These are phyloP conservation scores for Posidonia australis DNA, from an alignment of 106 monocot species.

Conservation along the genomic window DNA sequence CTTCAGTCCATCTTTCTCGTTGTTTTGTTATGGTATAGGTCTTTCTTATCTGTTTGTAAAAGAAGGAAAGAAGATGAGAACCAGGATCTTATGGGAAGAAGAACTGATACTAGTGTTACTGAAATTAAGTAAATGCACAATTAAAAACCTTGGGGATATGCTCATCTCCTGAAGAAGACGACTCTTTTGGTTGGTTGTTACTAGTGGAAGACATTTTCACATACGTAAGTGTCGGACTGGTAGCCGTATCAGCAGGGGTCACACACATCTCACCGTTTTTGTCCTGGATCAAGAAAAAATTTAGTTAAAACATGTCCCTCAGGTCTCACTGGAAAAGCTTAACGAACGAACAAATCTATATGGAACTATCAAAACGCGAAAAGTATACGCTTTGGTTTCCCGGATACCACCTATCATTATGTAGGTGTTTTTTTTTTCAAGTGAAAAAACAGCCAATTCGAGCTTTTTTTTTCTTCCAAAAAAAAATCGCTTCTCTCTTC, in stretches of 20 bases:
- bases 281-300: not conserved
- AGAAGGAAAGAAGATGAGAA: not conserved
- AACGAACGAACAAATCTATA: too few relatives aligned
- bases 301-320: not conserved
- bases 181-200: not conserved
- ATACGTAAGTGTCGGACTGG: constrained; percentile 1
- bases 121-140: not conserved
- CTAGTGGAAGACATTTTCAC: not conserved
- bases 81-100: too few relatives aligned
- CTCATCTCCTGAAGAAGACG: constrained; percentile 10
- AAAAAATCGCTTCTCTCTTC: too few relatives aligned
- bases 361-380: too few relatives aligned
- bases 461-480: too few relatives aligned
- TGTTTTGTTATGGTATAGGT: constrained; percentile 20
- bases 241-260: not conserved
- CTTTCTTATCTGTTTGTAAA: constrained; percentile 14
- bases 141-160: constrained; percentile 6
- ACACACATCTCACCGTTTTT: not conserved
- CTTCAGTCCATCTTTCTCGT: constrained; percentile 23
- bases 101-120: too few relatives aligned
- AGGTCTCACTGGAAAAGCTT: not conserved
- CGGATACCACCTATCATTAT: too few relatives aligned
- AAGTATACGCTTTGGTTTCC: too few relatives aligned
- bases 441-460: too few relatives aligned
- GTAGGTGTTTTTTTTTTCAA: too few relatives aligned